Evolutionary conservation across 2,329 filamentous ascomycete genomes (phyloP).

Genomic region (Fusarium xyrophilum): DNA sequence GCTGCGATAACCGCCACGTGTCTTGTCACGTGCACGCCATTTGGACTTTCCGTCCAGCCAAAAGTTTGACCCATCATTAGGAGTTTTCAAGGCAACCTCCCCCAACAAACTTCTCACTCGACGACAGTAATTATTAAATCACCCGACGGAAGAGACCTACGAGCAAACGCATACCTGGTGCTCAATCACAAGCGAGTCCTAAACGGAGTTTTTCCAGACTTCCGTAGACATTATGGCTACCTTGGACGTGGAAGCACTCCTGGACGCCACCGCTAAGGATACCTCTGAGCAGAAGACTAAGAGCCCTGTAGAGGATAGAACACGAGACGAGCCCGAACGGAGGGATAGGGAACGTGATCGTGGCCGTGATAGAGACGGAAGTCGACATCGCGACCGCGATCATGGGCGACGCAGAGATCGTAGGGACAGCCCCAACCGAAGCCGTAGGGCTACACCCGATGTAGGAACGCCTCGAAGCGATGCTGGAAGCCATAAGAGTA

Average conservation of each 20-base stretch:
- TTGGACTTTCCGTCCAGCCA: conserved; percentile 18
- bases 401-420: conserved; percentile 55
- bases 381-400: conserved; percentile 63
- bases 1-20: conserved; percentile 26
- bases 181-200: conserved; percentile 7
- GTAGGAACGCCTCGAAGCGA: conserved; percentile 76
- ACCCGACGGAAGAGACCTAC: conserved; percentile 6
- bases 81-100: conserved; percentile 33
- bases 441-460: conserved; percentile 58
- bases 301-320: conserved; percentile 60
- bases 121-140: conserved; percentile 20
- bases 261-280: conserved; percentile 81
- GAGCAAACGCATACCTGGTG: background rate
- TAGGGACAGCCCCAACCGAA: conserved; percentile 62
- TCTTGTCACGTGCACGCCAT: conserved; percentile 29
- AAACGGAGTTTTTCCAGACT: conserved; percentile 9
- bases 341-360: conserved; percentile 65
- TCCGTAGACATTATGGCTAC: conserved; percentile 53
- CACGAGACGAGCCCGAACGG: conserved; percentile 53
- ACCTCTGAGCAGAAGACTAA: conserved; percentile 57
- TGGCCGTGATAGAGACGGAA: conserved; percentile 61
- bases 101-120: conserved; percentile 12
- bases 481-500: conserved; percentile 80
- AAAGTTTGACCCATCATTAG: conserved; percentile 34
- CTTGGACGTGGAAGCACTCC: conserved; percentile 84